Base-by-base conservation (phyloP, 176 grass and related monocot genomes). In the Triticum urartu region DNA sequence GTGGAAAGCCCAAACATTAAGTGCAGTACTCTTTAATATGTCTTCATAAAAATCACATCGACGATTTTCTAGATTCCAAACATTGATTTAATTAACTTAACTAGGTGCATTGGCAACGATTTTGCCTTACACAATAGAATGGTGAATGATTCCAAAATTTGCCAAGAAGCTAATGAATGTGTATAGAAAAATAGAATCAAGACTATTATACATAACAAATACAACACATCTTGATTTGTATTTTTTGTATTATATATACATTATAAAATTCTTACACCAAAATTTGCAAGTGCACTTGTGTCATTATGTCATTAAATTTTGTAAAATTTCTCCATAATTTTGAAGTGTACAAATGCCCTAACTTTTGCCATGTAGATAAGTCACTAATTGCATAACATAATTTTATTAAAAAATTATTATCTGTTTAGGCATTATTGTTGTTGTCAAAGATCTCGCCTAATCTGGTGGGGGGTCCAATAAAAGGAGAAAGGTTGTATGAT, bases 401-500 rank as follows among this genome's bases (percentile, higher is more conserved):
- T 15, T 72, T 73, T 66, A 1, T 34, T n/a, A 54, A 14, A 9
- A 0, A 40, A n/a, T 40, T 40, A 9, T 40, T 42, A 42, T 42
- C 39, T 42, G 9, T 42, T 42, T 42, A 89, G 88, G 88, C 83
- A 30, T 38, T 89, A 18, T 2, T 89, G 0, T 4, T 89, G 70
- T 14, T 86, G 20, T 86, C 88, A 21, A 89, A 77, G 50, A 52
- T 86, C 21, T 70, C 70, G 5, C 48, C 48, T 0, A 9, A 68
- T 86, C 9, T 89, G 28, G 88, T 81, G 0, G 83, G 78, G 4
- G 47, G 69, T n/a, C 88, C 78, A 12, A 50, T 81, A 81, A 33
- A 81, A 36, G 48, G 61, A 43, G 25, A 89, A 60, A 77, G 70
- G 22, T 61, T 89, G 24, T 36, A 69, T 14, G 13, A 86, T 81